phyloP scores from a whole-genome alignment of 2,329 filamentous ascomycete genomes.

The Arthrobotrys sinensis region DNA sequence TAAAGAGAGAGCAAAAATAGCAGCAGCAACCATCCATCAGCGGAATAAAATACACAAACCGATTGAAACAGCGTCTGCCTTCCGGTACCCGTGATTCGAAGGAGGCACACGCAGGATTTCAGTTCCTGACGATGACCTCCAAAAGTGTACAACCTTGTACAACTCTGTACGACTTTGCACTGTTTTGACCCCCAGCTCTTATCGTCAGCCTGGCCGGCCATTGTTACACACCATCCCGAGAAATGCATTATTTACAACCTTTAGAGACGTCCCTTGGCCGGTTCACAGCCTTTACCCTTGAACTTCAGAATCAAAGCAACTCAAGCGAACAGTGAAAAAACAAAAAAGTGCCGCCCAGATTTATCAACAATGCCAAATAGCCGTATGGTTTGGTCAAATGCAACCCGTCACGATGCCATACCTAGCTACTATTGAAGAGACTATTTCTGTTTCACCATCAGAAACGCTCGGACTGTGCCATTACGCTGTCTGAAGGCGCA shows the following conservation, averaged over 20 bases:
- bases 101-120: slow-evolving; percentile 50
- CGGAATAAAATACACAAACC: slow-evolving; percentile 10
- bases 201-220: neutral
- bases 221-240: neutral
- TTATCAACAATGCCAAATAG: too few relatives aligned
- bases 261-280: neutral
- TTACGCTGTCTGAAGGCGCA: slow-evolving; percentile 1
- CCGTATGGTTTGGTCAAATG: too few relatives aligned
- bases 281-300: slow-evolving; percentile 17
- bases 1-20: slow-evolving; percentile 1
- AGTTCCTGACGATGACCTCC: slow-evolving; percentile 41
- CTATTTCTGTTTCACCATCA: neutral
- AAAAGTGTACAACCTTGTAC: slow-evolving; percentile 17
- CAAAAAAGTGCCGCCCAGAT: too few relatives aligned
- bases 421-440: neutral
- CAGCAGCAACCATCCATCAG: slow-evolving; percentile 3
- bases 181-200: neutral
- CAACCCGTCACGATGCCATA: too few relatives aligned
- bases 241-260: neutral
- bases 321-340: slow-evolving; percentile 2
- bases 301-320: neutral
- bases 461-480: slow-evolving; percentile 2
- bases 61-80: slow-evolving; percentile 1
- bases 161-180: slow-evolving; percentile 25
- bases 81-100: slow-evolving; percentile 9